phyloP scores from a whole-genome alignment of 176 grass and related monocot species.

The Aegilops sharonensis region DNA sequence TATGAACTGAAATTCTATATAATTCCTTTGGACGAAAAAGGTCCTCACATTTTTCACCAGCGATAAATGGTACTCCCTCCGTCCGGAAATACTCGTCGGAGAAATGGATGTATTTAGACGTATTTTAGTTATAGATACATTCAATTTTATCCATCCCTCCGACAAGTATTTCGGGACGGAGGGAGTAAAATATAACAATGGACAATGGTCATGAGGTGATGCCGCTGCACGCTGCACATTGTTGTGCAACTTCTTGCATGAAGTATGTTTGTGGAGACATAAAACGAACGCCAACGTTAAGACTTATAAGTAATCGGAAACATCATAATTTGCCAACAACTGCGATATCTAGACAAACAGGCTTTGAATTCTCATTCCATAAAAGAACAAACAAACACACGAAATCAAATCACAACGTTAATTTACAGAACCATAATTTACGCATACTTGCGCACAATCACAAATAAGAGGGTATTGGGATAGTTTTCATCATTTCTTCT shows the following conservation, averaged over 20 bases:
- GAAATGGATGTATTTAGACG: too few relatives aligned
- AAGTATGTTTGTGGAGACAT: background rate
- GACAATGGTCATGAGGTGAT: too few relatives aligned
- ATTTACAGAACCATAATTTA: conserved; percentile 6
- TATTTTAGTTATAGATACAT: too few relatives aligned
- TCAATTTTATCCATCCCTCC: too few relatives aligned
- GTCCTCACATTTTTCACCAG: background rate
- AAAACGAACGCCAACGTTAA: background rate
- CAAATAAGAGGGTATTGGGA: background rate
- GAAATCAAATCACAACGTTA: background rate
- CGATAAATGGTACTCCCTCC: too few relatives aligned
- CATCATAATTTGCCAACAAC: background rate
- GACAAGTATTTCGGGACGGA: too few relatives aligned
- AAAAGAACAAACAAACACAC: conserved; percentile 1
- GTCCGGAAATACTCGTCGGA: too few relatives aligned
- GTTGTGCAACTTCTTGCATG: background rate
- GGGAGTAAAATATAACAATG: too few relatives aligned
- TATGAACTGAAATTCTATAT: too few relatives aligned
- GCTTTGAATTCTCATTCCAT: background rate
- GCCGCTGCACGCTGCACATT: background rate
- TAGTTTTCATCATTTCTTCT: conserved; percentile 47
- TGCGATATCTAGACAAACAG: background rate
- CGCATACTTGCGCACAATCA: background rate
- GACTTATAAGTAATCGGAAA: background rate
- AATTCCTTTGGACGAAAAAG: too few relatives aligned